Conservation (phyloP, 768 basidiomycete genomes). For the Lentinula lateritia region DNA sequence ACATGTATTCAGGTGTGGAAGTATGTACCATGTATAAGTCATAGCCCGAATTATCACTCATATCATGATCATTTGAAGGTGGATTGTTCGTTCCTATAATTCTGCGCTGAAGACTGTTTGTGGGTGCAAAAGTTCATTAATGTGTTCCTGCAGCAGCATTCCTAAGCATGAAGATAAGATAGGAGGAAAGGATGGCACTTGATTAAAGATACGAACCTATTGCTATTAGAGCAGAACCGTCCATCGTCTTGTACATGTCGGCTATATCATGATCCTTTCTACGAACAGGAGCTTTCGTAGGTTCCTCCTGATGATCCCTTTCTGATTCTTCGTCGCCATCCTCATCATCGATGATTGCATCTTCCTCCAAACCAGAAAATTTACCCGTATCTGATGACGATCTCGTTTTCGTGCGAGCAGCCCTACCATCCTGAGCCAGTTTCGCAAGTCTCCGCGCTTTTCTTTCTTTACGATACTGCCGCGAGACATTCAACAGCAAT, state of each 20-base stretch:
- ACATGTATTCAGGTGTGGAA: neutral
- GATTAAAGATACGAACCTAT: slow-evolving; percentile 30
- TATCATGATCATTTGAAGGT: neutral
- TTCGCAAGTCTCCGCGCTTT: slow-evolving; percentile 3
- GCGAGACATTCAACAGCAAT: slow-evolving; percentile 30
- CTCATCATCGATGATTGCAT: neutral
- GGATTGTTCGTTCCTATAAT: neutral
- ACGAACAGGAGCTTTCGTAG: neutral
- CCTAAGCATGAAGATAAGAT: slow-evolving; percentile 21
- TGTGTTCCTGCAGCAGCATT: slow-evolving; percentile 41
- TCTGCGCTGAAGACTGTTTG: neutral
- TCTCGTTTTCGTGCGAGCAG: neutral
- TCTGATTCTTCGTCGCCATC: slow-evolving; percentile 3
- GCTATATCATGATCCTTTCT: neutral
- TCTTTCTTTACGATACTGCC: slow-evolving; percentile 11
- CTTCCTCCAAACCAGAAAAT: slow-evolving; percentile 3
- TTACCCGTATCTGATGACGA: neutral
- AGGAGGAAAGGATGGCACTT: neutral
- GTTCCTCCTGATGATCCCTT: neutral
- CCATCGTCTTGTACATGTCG: slow-evolving; percentile 48
- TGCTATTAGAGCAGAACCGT: slow-evolving; percentile 46
- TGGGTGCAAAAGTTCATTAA: neutral
- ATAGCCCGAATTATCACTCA: neutral
- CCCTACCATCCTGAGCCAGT: neutral
- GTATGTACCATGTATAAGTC: neutral